phyloP scores from a whole-genome alignment of 805 yeast genomes.

The Soucietia sequanensis region DNA sequence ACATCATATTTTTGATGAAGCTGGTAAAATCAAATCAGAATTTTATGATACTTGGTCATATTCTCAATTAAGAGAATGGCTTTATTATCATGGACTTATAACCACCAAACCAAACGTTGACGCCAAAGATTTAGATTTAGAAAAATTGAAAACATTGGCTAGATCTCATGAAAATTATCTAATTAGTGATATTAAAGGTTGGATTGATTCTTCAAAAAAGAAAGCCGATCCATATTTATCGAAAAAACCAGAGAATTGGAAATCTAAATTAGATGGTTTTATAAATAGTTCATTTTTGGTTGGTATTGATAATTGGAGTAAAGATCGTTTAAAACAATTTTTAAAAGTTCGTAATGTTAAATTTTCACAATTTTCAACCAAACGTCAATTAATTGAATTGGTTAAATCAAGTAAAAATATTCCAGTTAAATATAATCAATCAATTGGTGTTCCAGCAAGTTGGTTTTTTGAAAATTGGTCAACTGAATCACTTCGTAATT shows the following conservation, averaged over 20 bases:
- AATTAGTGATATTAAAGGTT: conserved; percentile 38
- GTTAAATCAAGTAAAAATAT: conserved; percentile 37
- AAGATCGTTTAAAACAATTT: conserved; percentile 41
- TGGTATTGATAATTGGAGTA: conserved; percentile 48
- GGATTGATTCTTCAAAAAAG: conserved; percentile 25
- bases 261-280: conserved; percentile 1
- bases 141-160: conserved; percentile 35
- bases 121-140: conserved; percentile 29
- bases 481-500: conserved; percentile 35
- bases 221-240: conserved; percentile 32
- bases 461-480: conserved; percentile 38
- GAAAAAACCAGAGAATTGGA: conserved; percentile 19
- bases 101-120: conserved; percentile 30
- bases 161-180: conserved; percentile 30
- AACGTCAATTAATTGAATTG: conserved; percentile 34
- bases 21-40: conserved; percentile 40
- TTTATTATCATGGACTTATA: conserved; percentile 37
- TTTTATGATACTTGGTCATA: conserved; percentile 53
- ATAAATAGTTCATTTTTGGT: conserved; percentile 46
- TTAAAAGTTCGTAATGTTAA: conserved; percentile 40
- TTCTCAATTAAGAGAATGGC: conserved; percentile 55
- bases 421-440: conserved; percentile 20
- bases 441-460: conserved; percentile 12
- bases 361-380: conserved; percentile 39
- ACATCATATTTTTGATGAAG: conserved; percentile 34